Evolutionary conservation across 768 basidiomycete species (phyloP), one percentile per base, ranked within the genome.

Genomic region (Strobilomyces echinocephalus): DNA sequence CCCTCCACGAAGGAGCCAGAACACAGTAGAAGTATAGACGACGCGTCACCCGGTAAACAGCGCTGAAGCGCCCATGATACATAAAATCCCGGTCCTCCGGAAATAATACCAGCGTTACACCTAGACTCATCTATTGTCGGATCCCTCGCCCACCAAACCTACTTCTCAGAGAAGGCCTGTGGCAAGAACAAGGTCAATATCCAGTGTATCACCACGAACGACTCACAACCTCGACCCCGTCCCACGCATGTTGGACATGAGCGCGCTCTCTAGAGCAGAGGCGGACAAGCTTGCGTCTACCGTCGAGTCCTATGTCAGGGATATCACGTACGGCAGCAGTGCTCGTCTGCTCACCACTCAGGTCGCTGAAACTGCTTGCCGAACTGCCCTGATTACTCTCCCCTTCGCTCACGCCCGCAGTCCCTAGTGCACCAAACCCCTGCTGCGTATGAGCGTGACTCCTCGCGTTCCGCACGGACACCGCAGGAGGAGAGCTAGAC

Each of bases 351-450:
- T 63, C 61, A 90, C 91, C 90, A 61, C 91, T 93, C 41, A 92
- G 63, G 63, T 93, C 91, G 63, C 90, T 92, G 61, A 92, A 91
- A 67, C 91, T 83, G 8, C 89, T 91, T 0, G 88, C 81, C 40
- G 84, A 82, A 21, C 88, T 91, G 3, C 83, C 82, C 46, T 85
- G 79, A 57, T 74, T 81, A 59, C 86, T 87, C 41, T 76, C 77
- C 50, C 80, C 76, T 52, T 85, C 81, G 59, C 79, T 80, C 35
- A 69, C 63, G 39, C 67, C 72, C 34, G 74, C 61, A 40, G 72
- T 52, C 69, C 76, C 47, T 73, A 72, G 50, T 75, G 61, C 65
- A n/a, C 64, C 56, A 31, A 78, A 72, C 26, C 74, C 72, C 60
- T 81, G 76, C 18, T 77, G 74, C 49, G 73, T 68, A 54, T 80